Conservation (phyloP, 768 basidiomycete species). For the Trametes cubensis region DNA sequence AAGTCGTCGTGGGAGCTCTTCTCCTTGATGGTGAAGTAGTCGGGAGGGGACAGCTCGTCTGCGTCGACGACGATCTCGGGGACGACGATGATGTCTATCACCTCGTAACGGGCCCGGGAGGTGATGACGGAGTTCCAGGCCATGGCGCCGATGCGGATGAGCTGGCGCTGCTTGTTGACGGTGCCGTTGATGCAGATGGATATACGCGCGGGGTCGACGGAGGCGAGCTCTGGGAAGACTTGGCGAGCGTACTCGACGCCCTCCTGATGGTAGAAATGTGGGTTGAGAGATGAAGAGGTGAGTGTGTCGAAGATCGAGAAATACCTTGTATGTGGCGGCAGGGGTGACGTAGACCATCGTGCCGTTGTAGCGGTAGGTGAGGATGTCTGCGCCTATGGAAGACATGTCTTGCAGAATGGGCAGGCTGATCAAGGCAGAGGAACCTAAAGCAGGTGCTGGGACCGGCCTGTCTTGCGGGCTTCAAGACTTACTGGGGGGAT, state of each 20-base stretch:
- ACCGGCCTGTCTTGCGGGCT: too few relatives aligned
- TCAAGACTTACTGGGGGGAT: too few relatives aligned
- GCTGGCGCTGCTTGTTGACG: slow-evolving; percentile 20
- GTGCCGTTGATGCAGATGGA: slow-evolving; percentile 29
- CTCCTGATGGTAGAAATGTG: slow-evolving; percentile 18
- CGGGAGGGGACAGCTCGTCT: slow-evolving; percentile 15
- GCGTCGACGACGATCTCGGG: slow-evolving; percentile 6
- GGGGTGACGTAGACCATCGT: slow-evolving; percentile 35
- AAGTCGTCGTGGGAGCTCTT: background rate
- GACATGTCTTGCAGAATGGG: background rate
- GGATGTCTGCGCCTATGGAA: slow-evolving; percentile 8
- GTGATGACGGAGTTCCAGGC: slow-evolving; percentile 30
- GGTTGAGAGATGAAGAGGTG: background rate
- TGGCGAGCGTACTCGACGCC: slow-evolving; percentile 26
- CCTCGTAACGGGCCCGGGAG: slow-evolving; percentile 31
- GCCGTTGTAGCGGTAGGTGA: slow-evolving; percentile 33
- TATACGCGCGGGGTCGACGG: slow-evolving; percentile 25
- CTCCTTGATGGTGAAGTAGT: slow-evolving; percentile 14
- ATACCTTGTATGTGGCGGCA: slow-evolving; percentile 29
- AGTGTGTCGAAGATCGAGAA: background rate
- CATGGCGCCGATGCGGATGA: slow-evolving; percentile 29
- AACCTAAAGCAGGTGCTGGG: background rate
- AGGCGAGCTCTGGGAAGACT: slow-evolving; percentile 28
- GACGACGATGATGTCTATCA: slow-evolving; percentile 31
- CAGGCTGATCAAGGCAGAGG: background rate